Base-by-base conservation (phyloP, 108 stramenopile genomes). In the Nitzschia putrida region DNA sequence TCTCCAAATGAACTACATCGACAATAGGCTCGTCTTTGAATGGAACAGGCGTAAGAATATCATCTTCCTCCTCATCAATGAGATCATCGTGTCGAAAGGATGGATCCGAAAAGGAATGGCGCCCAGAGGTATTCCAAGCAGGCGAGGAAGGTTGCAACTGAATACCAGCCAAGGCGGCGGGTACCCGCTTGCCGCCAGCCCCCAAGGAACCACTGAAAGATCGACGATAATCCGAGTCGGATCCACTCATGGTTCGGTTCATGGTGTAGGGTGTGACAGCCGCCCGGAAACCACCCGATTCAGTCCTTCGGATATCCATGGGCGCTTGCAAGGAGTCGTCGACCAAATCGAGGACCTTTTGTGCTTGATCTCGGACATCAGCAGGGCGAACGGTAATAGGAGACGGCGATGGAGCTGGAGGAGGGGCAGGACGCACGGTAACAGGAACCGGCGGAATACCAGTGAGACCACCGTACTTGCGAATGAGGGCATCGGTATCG, bases 91-190 rank as follows among this genome's bases (percentile, higher is more conserved):
- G 59, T 13, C 66, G 57, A 55, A 74, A 74, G 21, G 57, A 42
- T 4, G 74, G 66, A 49, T 74, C 74, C 41, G 57, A 60, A 53
- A 74, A 74, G 38, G 58, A 43, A 38, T 74, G 68, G 10, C 74
- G 66, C 5, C 58, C 66, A 18, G 66, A 29, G 29, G 67, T 45
- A 51, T 44, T 53, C 22, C 44, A 51, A n/a, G 49, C 7, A 37
- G 41, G 13, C 16, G n/a, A n/a, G 25, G 29, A 40, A 7, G 9
- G 16, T 42, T 43, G 22, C 9, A 73, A 54, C 60, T 72, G 61
- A 7, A 79, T 26, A 16, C 82, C 82, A 9, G 65, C 22, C 41
- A 83, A 41, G 21, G 82, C 82, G 7, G 82, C 57, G 10, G 82
- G 82, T 18, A 61, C 61, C 21, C 76, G 66, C 40, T 73, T 61